A percentile compares a stretch with the other conserved stretches of the same genome.
phyloP scores from a whole-genome alignment of 1,139 yeast genomes.

The Suhomyces wounanorum region DNA sequence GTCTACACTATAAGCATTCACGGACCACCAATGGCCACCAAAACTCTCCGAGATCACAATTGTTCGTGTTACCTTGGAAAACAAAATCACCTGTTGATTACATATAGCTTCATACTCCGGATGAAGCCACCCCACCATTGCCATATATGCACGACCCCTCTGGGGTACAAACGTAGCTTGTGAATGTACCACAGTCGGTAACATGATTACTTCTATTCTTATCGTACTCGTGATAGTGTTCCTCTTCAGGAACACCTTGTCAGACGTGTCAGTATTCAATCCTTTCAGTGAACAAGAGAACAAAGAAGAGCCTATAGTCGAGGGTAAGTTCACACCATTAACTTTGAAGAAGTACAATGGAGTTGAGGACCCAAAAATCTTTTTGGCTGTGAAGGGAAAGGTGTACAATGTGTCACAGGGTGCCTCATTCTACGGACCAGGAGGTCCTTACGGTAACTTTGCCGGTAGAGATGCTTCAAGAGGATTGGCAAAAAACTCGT shows the following conservation, averaged over 20 bases:
- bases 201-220: constrained; percentile 24
- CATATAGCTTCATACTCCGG: not conserved
- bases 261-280: constrained; percentile 22
- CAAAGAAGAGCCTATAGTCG: constrained; percentile 61
- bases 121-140: not conserved
- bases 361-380: constrained; percentile 70
- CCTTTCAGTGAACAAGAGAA: constrained; percentile 22
- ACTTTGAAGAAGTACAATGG: constrained; percentile 80
- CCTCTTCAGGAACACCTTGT: constrained; percentile 21
- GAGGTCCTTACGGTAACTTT: constrained; percentile 92
- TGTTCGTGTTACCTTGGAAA: not conserved
- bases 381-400: constrained; percentile 79
- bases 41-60: not conserved
- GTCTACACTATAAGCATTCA: no score
- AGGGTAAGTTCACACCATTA: constrained; percentile 77
- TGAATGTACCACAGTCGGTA: not conserved
- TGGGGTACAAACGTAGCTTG: constrained; percentile 2
- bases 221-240: constrained; percentile 22
- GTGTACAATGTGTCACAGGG: constrained; percentile 87
- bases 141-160: constrained; percentile 2
- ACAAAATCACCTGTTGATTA: not conserved
- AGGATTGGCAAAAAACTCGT: constrained; percentile 88
- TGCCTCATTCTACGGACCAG: constrained; percentile 89
- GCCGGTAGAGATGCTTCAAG: constrained; percentile 97
- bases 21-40: not conserved